phyloP scores from a whole-genome alignment of 2,329 filamentous ascomycete genomes.

The Diaporthe vaccinii region DNA sequence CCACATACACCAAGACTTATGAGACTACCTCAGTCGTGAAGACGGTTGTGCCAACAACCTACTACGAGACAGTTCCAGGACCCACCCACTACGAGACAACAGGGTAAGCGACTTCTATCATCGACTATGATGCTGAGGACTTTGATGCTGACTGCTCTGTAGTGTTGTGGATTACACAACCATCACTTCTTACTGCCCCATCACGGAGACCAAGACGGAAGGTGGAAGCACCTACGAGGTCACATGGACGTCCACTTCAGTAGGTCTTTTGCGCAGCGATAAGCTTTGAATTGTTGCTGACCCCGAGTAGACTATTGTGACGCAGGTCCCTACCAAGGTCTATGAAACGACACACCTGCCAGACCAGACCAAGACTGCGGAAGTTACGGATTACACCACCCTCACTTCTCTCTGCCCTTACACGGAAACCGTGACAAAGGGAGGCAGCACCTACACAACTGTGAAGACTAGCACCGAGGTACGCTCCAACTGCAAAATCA shows the following conservation, averaged over 20 bases:
- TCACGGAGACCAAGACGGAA: constrained; percentile 60
- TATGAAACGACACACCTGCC: constrained; percentile 28
- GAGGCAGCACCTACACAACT: constrained; percentile 39
- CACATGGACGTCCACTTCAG: constrained; percentile 56
- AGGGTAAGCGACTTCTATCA: background rate
- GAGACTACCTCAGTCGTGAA: constrained; percentile 58
- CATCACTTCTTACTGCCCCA: constrained; percentile 58
- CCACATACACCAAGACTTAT: constrained; percentile 56
- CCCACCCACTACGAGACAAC: constrained; percentile 53
- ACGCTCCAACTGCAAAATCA: background rate
- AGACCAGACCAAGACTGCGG: constrained; percentile 32
- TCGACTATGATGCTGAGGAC: background rate
- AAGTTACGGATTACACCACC: constrained; percentile 28
- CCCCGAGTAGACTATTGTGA: constrained; percentile 47
- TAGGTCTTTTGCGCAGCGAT: constrained; percentile 42
- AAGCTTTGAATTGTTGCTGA: constrained; percentile 49
- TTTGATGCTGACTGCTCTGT: background rate
- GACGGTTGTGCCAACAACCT: constrained; percentile 48
- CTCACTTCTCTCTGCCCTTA: constrained; percentile 34
- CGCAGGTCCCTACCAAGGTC: constrained; percentile 29
- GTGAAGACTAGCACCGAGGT: constrained; percentile 39
- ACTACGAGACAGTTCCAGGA: constrained; percentile 52
- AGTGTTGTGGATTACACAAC: constrained; percentile 57
- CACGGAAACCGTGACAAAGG: constrained; percentile 37
- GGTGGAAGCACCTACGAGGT: constrained; percentile 56